Conservation (phyloP, 257 asterid genomes). For the Capsicum rhomboideum region DNA sequence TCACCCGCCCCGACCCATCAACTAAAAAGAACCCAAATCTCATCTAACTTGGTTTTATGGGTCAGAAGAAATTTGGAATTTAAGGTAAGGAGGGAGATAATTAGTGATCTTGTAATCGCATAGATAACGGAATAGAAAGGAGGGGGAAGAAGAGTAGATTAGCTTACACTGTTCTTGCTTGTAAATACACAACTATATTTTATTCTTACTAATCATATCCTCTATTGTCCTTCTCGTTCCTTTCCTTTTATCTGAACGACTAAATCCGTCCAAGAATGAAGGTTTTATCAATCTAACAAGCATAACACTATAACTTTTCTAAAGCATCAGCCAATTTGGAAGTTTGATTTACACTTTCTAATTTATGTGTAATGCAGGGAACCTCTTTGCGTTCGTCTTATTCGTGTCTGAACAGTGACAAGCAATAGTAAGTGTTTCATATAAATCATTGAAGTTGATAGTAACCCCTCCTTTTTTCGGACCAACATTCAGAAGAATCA, state of each 20-base stretch:
- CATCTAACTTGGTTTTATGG: too few species aligned
- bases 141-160: background rate
- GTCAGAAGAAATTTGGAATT: background rate
- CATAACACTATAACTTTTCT: background rate
- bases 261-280: background rate
- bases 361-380: constrained; percentile 47
- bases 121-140: background rate
- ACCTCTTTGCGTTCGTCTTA: constrained; percentile 62
- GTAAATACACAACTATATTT: background rate
- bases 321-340: background rate
- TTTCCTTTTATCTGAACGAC: background rate
- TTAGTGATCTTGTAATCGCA: background rate
- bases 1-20: too few species aligned
- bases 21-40: too few species aligned
- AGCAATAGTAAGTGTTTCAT: background rate
- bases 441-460: background rate
- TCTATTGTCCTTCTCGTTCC: background rate
- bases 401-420: constrained; percentile 25
- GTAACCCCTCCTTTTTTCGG: constrained; percentile 23
- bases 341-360: background rate
- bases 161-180: background rate
- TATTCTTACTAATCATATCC: background rate
- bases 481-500: constrained; percentile 72
- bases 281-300: background rate
- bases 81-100: background rate